A percentile compares a stretch with the other conserved stretches of the same genome.
These are phyloP conservation scores for Spathaspora arborariae DNA, from an alignment of 805 yeast genomes.

Conservation along the genomic window DNA sequence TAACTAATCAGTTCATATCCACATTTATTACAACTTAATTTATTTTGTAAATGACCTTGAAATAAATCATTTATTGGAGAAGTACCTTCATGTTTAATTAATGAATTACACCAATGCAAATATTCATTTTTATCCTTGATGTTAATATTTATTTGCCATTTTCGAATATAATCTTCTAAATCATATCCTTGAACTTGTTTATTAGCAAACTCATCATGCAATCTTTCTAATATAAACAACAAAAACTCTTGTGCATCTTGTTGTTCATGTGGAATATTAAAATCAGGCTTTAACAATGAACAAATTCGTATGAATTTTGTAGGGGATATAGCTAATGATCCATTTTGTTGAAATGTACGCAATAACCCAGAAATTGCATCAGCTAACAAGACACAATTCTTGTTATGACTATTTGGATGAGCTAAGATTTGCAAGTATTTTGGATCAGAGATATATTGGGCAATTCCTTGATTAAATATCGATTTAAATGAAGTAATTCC, in stretches of 20 bases:
- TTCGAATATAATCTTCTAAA: conserved; percentile 21
- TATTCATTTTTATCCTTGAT: conserved; percentile 46
- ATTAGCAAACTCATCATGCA: conserved; percentile 60
- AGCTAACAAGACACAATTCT: conserved; percentile 31
- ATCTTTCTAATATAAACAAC: conserved; percentile 58
- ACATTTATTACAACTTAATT: conserved; percentile 61
- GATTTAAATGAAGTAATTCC: conserved; percentile 48
- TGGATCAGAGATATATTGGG: conserved; percentile 37
- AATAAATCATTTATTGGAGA: conserved; percentile 65
- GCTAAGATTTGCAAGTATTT: conserved; percentile 22
- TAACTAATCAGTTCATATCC: conserved; percentile 57
- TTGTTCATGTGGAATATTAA: conserved; percentile 68
- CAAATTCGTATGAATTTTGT: conserved; percentile 55
- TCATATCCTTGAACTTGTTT: conserved; percentile 18
- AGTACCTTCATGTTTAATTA: conserved; percentile 53
- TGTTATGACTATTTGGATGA: conserved; percentile 11
- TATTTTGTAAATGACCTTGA: conserved; percentile 71
- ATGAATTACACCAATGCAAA: conserved; percentile 54
- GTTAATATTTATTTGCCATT: conserved; percentile 31
- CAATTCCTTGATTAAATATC: conserved; percentile 45
- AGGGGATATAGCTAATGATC: conserved; percentile 63
- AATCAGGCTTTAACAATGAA: conserved; percentile 56
- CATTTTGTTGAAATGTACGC: conserved; percentile 53
- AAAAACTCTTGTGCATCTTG: conserved; percentile 81
- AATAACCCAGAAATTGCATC: conserved; percentile 53